phyloP scores from a whole-genome alignment of 2,329 filamentous ascomycete species.

The Cercospora zeae-maydis region DNA sequence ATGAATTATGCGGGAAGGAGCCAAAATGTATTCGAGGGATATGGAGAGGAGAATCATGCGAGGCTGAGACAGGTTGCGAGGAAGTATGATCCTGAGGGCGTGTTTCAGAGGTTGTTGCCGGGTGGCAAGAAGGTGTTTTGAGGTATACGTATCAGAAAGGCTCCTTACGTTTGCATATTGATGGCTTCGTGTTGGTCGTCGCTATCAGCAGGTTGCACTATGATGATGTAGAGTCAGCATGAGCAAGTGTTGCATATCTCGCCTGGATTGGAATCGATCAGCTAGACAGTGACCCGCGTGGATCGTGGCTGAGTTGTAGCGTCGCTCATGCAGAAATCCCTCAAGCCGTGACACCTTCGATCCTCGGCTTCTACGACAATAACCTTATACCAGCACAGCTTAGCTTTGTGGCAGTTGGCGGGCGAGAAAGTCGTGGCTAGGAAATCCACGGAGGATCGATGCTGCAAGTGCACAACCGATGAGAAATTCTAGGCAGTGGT shows the following conservation, averaged over 20 bases:
- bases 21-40: conserved; percentile 19
- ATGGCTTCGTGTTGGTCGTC: no score
- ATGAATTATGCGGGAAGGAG: conserved; percentile 19
- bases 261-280: no score
- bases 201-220: no score
- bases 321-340: no score
- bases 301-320: no score
- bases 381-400: no score
- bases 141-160: neutral
- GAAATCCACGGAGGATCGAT: neutral
- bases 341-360: no score
- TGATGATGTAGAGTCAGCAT: no score
- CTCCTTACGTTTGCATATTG: no score
- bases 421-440: neutral
- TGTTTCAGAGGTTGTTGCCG: conserved; percentile 18
- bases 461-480: neutral
- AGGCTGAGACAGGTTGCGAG: conserved; percentile 13
- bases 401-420: neutral
- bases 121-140: conserved; percentile 6
- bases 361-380: no score
- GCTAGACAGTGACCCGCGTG: no score
- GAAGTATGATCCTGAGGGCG: conserved; percentile 17
- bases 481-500: neutral
- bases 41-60: conserved; percentile 16
- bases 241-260: no score